Evolutionary conservation across 305 asterid genomes (phyloP), one percentile per base, ranked within the genome.

Genomic region (Andrographis paniculata): DNA sequence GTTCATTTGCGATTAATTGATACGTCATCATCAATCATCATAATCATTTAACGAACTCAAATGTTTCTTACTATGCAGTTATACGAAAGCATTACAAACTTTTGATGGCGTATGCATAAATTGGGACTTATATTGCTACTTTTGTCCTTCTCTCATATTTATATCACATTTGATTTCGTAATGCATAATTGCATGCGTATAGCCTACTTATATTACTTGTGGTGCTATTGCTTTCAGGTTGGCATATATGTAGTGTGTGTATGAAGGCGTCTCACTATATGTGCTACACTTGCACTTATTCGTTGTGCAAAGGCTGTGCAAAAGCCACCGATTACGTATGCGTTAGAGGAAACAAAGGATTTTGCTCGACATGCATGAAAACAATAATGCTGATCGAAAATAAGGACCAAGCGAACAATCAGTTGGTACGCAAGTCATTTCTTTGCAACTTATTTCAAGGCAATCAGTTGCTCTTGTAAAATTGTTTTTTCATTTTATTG

Each of bases 191-290:
- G n/a, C n/a, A n/a, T n/a, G 53, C 23, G 10, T 54, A 50, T 48
- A 54, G 54, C 31, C 17, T 38, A 42, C 35, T 48, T 56, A 7
- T 27, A 45, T 53, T 66, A 46, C 61, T 58, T 62, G n/a, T 60
- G 55, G 45, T 56, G 53, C 48, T 41, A 42, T 58, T 58, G 52
- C 52, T 73, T 77, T 60, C 93, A 91, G 99, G 99, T 61, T 91
- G 99, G 99, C 99, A 91, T 74, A 91, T 91, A 61, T 91, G 99
- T 63, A 91, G 89, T 59, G 84, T 66, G 58, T 91, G 99, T 56
- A 71, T 64, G 60, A 91, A 77, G 75, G 42, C 81, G 44, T 67
- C 99, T 35, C 79, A 81, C 53, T 79, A 75, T 52, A 67, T 69
- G 81, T 91, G 99, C 82, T 91, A 84, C 70, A 87, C 95, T 18